These are phyloP conservation scores for Naganishia antarctica DNA, from an alignment of 768 basidiomycete genomes.

Conservation along the genomic window DNA sequence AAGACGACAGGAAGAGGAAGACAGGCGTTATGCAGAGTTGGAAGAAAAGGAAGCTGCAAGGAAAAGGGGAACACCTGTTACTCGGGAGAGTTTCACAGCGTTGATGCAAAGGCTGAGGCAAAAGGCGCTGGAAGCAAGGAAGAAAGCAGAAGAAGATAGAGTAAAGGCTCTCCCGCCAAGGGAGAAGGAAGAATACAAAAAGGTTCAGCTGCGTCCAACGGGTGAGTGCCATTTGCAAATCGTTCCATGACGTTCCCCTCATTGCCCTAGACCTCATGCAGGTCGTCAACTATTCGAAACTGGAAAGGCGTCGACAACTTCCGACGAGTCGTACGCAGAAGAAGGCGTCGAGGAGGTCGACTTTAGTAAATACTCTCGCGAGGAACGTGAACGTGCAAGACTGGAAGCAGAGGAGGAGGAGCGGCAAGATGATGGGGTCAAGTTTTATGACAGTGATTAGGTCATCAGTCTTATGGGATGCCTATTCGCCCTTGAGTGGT, in stretches of 20 bases:
- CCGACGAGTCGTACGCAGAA: conserved; percentile 70
- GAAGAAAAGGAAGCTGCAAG: conserved; percentile 79
- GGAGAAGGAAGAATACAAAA: conserved; percentile 80
- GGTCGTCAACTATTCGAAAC: conserved; percentile 90
- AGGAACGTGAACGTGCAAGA: conserved; percentile 51
- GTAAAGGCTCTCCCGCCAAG: conserved; percentile 66
- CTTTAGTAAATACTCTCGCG: conserved; percentile 77
- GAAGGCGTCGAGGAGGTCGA: conserved; percentile 62
- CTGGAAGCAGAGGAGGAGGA: conserved; percentile 63
- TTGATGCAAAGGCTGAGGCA: conserved; percentile 78
- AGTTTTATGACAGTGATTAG: conserved; percentile 83
- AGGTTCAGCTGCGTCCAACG: conserved; percentile 58
- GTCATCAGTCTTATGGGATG: too few relatives aligned
- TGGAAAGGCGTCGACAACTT: conserved; percentile 62
- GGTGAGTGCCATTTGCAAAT: conserved; percentile 55
- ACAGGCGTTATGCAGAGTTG: conserved; percentile 66
- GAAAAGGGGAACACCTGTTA: conserved; percentile 88
- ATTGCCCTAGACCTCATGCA: conserved; percentile 51
- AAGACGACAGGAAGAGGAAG: conserved; percentile 60
- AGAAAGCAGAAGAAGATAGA: conserved; percentile 71
- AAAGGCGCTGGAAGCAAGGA: conserved; percentile 59
- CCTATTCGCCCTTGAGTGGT: too few relatives aligned
- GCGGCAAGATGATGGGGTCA: conserved; percentile 45
- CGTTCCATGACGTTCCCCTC: neutral
- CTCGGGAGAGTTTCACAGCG: conserved; percentile 66